Conservation (phyloP, 805 yeast genomes). For the Blastobotrys attinorum region DNA sequence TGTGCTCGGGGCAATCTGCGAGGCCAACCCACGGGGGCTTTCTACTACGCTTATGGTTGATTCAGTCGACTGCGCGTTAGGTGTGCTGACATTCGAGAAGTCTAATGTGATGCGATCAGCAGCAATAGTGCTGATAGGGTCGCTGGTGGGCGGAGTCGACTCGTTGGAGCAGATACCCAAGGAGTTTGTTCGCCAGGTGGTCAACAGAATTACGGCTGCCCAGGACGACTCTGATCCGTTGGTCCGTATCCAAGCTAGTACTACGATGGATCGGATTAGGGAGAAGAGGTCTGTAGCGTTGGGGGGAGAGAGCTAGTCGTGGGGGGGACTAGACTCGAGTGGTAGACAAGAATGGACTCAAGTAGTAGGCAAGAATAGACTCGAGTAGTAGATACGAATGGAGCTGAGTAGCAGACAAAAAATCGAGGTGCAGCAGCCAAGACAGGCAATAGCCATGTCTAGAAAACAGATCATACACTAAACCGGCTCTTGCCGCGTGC, state of each 20-base stretch:
- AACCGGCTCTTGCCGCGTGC: not conserved
- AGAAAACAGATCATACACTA: too few relatives aligned
- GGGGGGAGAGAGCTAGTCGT: too few relatives aligned
- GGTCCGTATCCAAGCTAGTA: conserved; percentile 25
- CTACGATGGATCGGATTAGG: not conserved
- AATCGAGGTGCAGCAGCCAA: too few relatives aligned
- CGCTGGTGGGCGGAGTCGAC: conserved; percentile 24
- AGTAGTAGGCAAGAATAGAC: too few relatives aligned
- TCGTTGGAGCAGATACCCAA: conserved; percentile 23
- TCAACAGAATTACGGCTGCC: conserved; percentile 16
- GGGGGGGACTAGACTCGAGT: too few relatives aligned
- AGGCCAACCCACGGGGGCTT: conserved; percentile 49
- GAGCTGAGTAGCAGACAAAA: too few relatives aligned
- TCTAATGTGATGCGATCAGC: conserved; percentile 59
- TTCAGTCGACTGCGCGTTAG: conserved; percentile 68
- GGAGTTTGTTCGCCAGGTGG: conserved; percentile 19
- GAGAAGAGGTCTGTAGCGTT: too few relatives aligned
- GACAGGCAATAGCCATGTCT: too few relatives aligned
- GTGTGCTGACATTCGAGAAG: conserved; percentile 61
- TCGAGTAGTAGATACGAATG: too few relatives aligned
- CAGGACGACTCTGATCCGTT: conserved; percentile 26
- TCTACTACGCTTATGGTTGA: conserved; percentile 37
- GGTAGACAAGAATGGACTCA: too few relatives aligned
- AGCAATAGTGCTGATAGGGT: conserved; percentile 54
- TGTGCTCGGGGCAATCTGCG: conserved; percentile 64